These are phyloP conservation scores for Teratosphaeria destructans DNA, from an alignment of 2,329 filamentous ascomycete genomes.

Conservation along the genomic window DNA sequence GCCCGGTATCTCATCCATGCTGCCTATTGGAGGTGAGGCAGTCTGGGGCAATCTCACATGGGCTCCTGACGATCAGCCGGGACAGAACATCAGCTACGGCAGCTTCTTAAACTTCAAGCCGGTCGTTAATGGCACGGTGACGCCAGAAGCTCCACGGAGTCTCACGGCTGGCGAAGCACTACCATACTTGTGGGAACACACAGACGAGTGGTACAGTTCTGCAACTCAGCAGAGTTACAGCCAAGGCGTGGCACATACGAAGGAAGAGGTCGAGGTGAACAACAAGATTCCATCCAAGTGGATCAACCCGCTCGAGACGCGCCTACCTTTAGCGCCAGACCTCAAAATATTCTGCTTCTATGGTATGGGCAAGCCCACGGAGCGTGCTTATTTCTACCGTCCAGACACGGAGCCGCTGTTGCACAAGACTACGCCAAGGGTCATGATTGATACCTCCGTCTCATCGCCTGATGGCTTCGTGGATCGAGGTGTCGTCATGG, in stretches of 20 bases:
- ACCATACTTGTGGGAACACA: conserved; percentile 64
- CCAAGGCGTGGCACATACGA: conserved; percentile 73
- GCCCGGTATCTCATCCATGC: conserved; percentile 93
- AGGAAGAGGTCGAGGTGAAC: conserved; percentile 63
- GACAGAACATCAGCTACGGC: conserved; percentile 64
- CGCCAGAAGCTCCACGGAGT: conserved; percentile 44
- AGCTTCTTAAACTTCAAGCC: conserved; percentile 72
- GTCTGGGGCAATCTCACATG: conserved; percentile 88
- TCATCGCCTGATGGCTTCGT: conserved; percentile 47
- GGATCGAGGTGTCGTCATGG: conserved; percentile 89
- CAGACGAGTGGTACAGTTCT: conserved; percentile 75
- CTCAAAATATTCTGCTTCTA: conserved; percentile 98
- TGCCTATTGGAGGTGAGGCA: conserved; percentile 83
- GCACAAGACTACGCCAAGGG: conserved; percentile 57
- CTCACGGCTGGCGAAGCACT: conserved; percentile 72
- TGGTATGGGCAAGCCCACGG: conserved; percentile 84
- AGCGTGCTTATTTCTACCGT: conserved; percentile 86
- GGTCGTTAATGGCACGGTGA: conserved; percentile 45
- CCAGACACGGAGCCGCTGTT: conserved; percentile 53
- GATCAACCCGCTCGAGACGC: conserved; percentile 87
- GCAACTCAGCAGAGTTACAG: conserved; percentile 70
- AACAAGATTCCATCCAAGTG: conserved; percentile 55
- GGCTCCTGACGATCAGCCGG: conserved; percentile 76
- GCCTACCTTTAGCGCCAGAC: conserved; percentile 74
- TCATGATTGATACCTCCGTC: conserved; percentile 52